Percentiles rank a stretch among this genome's conserved stretches.
Evolutionary conservation across 2,329 filamentous ascomycete genomes (phyloP).

Genomic region (Tolypocladium album): DNA sequence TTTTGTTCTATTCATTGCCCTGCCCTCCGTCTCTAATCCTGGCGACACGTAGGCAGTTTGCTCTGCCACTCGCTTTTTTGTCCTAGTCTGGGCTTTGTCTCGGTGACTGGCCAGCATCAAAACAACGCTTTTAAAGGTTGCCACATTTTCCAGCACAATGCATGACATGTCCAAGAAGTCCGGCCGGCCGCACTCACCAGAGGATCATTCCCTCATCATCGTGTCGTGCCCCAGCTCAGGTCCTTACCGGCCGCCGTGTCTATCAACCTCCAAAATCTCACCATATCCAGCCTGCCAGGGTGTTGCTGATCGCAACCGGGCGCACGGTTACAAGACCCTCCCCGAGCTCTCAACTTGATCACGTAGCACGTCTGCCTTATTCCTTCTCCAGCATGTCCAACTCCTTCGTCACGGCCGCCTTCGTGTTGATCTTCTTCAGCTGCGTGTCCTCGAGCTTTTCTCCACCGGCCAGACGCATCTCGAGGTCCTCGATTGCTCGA

Average conservation of each 20-base stretch:
- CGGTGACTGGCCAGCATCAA: background rate
- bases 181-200: background rate
- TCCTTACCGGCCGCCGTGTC: background rate
- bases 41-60: background rate
- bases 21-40: background rate
- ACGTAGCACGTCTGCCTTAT: constrained; percentile 5
- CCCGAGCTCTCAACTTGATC: background rate
- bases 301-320: background rate
- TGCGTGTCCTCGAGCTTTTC: constrained; percentile 98
- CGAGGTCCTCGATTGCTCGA: constrained; percentile 91
- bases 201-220: background rate
- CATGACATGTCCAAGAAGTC: background rate
- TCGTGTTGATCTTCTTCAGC: constrained; percentile 94
- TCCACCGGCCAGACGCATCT: constrained; percentile 88
- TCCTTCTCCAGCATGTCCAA: constrained; percentile 46
- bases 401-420: constrained; percentile 74
- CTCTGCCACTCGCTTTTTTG: background rate
- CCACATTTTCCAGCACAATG: background rate
- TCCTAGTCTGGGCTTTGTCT: background rate
- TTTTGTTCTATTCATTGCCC: background rate
- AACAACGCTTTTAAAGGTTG: background rate
- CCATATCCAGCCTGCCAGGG: background rate
- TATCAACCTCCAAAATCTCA: background rate
- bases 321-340: background rate
- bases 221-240: background rate